A percentile compares a stretch with the other conserved stretches of the same genome.
Evolutionary conservation across 768 basidiomycete species (phyloP).

Genomic region (Boletus fagicola): DNA sequence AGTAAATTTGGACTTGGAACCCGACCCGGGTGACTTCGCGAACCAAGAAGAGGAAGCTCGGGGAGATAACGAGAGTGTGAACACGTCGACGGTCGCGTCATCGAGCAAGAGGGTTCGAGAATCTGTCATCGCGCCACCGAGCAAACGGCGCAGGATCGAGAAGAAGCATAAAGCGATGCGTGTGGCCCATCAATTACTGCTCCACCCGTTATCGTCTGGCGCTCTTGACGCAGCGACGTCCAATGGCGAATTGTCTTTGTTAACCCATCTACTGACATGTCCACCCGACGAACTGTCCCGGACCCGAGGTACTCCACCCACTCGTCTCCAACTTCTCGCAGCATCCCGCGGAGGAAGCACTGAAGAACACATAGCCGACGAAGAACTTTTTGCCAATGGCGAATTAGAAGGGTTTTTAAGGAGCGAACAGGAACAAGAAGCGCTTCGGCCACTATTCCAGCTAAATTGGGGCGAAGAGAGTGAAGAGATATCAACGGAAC

Average conservation of each 20-base stretch:
- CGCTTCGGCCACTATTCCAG: slow-evolving; percentile 37
- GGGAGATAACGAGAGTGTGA: slow-evolving; percentile 18
- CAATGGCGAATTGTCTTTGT: slow-evolving; percentile 33
- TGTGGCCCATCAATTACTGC: slow-evolving; percentile 54
- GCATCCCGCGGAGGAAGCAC: slow-evolving; percentile 56
- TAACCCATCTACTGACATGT: slow-evolving; percentile 57
- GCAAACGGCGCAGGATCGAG: slow-evolving; percentile 34
- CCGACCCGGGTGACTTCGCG: slow-evolving; percentile 31
- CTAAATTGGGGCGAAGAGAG: slow-evolving; percentile 37
- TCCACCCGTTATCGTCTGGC: slow-evolving; percentile 51
- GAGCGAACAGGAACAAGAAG: slow-evolving; percentile 47
- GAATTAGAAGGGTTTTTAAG: slow-evolving; percentile 66
- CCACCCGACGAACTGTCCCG: slow-evolving; percentile 29
- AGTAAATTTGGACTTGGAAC: slow-evolving; percentile 40
- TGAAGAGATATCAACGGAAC: slow-evolving; percentile 22
- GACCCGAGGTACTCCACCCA: slow-evolving; percentile 38
- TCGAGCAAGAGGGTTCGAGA: not conserved
- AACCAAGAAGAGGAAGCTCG: slow-evolving; percentile 34
- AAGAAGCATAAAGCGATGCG: slow-evolving; percentile 33
- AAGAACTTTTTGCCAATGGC: slow-evolving; percentile 68
- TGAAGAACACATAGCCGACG: slow-evolving; percentile 53
- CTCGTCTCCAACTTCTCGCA: slow-evolving; percentile 65
- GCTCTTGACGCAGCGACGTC: slow-evolving; percentile 8
- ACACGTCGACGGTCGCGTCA: slow-evolving; percentile 12
- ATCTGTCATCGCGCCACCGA: slow-evolving; percentile 6